A percentile compares a stretch with the other conserved stretches of the same genome.
phyloP scores from a whole-genome alignment of 2,329 filamentous ascomycete genomes.

The Chrysoporthe austroafricana region DNA sequence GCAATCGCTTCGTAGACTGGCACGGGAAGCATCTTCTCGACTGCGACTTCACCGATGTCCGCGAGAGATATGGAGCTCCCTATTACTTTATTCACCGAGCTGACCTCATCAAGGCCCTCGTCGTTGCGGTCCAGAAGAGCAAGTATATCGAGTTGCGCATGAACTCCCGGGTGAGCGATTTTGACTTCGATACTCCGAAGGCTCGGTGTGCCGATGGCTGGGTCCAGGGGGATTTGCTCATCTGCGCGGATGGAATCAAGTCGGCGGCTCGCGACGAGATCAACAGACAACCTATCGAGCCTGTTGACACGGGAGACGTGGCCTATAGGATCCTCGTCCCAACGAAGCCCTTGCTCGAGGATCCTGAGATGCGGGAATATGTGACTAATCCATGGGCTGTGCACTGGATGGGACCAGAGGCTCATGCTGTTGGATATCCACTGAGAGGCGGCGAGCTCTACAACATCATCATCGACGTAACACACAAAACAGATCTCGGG shows the following conservation, averaged over 20 bases:
- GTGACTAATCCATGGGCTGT: conserved; percentile 37
- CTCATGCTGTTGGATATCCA: conserved; percentile 40
- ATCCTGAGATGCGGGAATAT: conserved; percentile 35
- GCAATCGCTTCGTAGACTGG: conserved; percentile 36
- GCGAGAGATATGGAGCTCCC: conserved; percentile 35
- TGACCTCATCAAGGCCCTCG: conserved; percentile 40
- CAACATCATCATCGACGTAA: conserved; percentile 40
- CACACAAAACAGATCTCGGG: conserved; percentile 27
- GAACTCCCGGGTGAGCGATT: conserved; percentile 32
- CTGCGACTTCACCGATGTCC: conserved; percentile 32
- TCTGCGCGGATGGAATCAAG: conserved; percentile 32
- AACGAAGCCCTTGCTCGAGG: conserved; percentile 33
- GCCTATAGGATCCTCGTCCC: conserved; percentile 42
- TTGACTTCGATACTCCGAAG: conserved; percentile 32
- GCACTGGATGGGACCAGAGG: conserved; percentile 41
- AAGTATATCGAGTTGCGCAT: conserved; percentile 33
- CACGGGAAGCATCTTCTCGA: conserved; percentile 10
- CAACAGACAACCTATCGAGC: conserved; percentile 34
- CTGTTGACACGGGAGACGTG: conserved; percentile 39
- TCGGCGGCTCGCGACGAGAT: conserved; percentile 31
- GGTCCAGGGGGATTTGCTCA: conserved; percentile 31
- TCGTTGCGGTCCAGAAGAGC: conserved; percentile 35
- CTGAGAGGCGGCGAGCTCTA: conserved; percentile 39
- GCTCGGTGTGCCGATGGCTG: conserved; percentile 29
- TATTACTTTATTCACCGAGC: conserved; percentile 43